phyloP scores from a whole-genome alignment of 345 rosid genomes.

The Sisymbrium altissimum region DNA sequence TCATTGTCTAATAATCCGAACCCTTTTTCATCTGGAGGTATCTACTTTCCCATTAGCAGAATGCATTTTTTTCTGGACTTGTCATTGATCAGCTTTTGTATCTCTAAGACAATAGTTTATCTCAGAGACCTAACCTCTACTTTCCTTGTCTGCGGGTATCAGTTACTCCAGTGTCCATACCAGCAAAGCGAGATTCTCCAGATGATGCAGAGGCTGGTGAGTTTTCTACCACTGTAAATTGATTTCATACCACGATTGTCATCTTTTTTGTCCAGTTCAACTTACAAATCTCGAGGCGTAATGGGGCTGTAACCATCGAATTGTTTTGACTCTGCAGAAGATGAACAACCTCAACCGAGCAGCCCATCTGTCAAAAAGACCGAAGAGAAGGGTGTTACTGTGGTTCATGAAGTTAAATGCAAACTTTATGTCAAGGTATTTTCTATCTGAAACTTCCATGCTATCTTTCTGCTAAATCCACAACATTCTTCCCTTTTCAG shows the following conservation, averaged over 20 bases:
- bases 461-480: not conserved
- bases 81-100: slow-evolving; percentile 4
- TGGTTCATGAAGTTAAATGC: slow-evolving; percentile 95
- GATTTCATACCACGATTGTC: not conserved
- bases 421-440: slow-evolving; percentile 91
- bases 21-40: slow-evolving; percentile 33
- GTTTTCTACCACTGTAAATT: not conserved
- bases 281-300: slow-evolving; percentile 11
- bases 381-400: slow-evolving; percentile 74
- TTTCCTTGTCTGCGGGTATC: not conserved
- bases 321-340: slow-evolving; percentile 44
- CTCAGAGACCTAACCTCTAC: slow-evolving; percentile 2
- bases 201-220: slow-evolving; percentile 33
- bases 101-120: not conserved
- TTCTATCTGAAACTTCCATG: not conserved
- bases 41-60: not conserved
- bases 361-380: slow-evolving; percentile 91
- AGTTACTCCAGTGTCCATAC: slow-evolving; percentile 33
- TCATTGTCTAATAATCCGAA: slow-evolving; percentile 22
- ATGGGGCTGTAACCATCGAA: not conserved
- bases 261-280: not conserved
- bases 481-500: not conserved
- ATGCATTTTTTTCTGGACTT: not conserved
- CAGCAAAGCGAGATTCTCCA: slow-evolving; percentile 14
- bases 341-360: slow-evolving; percentile 73